Base-by-base conservation (phyloP, 805 yeast genomes). In the Hanseniaspora singularis region DNA sequence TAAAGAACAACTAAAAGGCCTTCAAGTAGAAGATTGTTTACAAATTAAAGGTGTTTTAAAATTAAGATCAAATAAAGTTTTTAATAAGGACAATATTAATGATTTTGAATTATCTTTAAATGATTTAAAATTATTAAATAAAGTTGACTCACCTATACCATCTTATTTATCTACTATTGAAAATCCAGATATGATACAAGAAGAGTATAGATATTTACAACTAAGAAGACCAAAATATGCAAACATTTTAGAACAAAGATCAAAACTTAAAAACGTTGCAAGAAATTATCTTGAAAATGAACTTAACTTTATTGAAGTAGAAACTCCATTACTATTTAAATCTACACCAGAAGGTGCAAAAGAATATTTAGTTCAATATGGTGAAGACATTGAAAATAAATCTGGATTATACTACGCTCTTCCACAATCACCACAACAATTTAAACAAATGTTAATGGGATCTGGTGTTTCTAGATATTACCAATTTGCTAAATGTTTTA, bases 291-390 rank as follows among this genome's bases (percentile, higher is more conserved):
- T 80, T 14, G 48, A 44, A 44, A 69, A 69, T 33, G 46, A 54
- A 0, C 54, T 62, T 16, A 64, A 64, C 1, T 92, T 92, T 60
- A 73, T 74, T 0, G 97, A 92, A 57, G 71, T 92, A 24, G 98
- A 89, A 59, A 92, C 98, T 0, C 98, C 98, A 1, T 61, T 89
- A 6, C 64, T 92, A 24, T 92, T 92, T 70, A 88, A 92, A 58
- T 83, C 95, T 1, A 92, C 98, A 0, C 98, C 98, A 0, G 98
- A 92, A 62, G 98, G 98, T 14, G 98, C 98, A 1, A 70, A 94
- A 32, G 99, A 92, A 63, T 92, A 89, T 60, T 63, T 92, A 40
- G 96, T 92, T 0, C 98, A 98, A 1, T 44, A 22, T 31, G 48
- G 37, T 23, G 48, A 44, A 5, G n/a, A 30, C 22, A 38, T 44